Percentiles rank a stretch among this genome's conserved stretches.
phyloP scores from a whole-genome alignment of 495 filamentous ascomycete species.

The Penicillium angulare region DNA sequence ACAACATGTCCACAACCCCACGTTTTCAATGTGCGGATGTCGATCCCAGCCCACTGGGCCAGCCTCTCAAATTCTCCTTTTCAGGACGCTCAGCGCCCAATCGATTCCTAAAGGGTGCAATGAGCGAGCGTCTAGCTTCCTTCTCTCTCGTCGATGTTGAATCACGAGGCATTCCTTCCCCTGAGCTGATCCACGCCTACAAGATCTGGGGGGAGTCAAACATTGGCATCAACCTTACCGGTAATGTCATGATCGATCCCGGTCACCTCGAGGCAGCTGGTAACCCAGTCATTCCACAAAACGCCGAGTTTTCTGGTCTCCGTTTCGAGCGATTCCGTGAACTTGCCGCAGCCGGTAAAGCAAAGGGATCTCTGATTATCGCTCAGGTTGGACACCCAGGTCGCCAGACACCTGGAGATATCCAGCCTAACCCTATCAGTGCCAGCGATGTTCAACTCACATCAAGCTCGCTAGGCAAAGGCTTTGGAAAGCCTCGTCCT shows the following conservation, averaged over 20 bases:
- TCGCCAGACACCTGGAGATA: constrained; percentile 47
- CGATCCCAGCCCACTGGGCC: constrained; percentile 48
- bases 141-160: constrained; percentile 50
- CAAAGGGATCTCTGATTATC: constrained; percentile 53
- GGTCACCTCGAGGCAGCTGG: constrained; percentile 58
- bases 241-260: constrained; percentile 61
- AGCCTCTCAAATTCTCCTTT: constrained; percentile 58
- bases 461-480: constrained; percentile 41
- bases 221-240: constrained; percentile 57
- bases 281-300: constrained; percentile 55
- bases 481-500: constrained; percentile 44
- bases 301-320: constrained; percentile 45
- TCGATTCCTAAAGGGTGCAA: constrained; percentile 62
- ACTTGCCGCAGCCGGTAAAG: constrained; percentile 48
- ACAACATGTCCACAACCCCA: constrained; percentile 3
- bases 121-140: constrained; percentile 59
- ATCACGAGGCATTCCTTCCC: constrained; percentile 55
- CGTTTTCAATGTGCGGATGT: constrained; percentile 25
- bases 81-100: constrained; percentile 54
- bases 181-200: constrained; percentile 58
- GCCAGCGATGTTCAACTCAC: constrained; percentile 60
- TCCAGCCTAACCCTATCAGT: constrained; percentile 57
- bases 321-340: constrained; percentile 59
- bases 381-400: constrained; percentile 64
- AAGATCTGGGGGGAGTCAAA: constrained; percentile 58